Base-by-base conservation (phyloP, 371 early-diverging fungal species). In the Actinomortierella wolfii region DNA sequence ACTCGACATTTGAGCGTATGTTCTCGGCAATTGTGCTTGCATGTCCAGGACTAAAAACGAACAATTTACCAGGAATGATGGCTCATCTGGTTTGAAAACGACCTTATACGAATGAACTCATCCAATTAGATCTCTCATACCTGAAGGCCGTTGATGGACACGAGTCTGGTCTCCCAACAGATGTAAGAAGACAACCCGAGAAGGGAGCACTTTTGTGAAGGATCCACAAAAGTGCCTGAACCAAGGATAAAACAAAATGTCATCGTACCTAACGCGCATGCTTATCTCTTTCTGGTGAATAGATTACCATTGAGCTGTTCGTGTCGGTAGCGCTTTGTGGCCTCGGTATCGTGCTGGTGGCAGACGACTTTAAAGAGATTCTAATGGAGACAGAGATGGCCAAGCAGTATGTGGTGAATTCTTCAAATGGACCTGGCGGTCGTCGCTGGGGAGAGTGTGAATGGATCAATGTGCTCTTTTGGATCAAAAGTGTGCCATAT, bases 1-100 rank as follows among this genome's bases (percentile, higher is more conserved):
- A 83, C 63, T 89, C 89, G 21, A 86, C 87, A 23, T 89, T 87
- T 78, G 87, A 89, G 73, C 89, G 89, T 87, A 82, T 54, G 78
- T 59, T 13, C 40, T 34, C 34, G 4, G 4, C 34, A 34, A 6
- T 34, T 34, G 34, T 34, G n/a, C n/a, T n/a, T n/a, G n/a, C n/a
- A n/a, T n/a, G n/a, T n/a, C n/a, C n/a, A 34, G 34, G 34, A 34
- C 7, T 4, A 34, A 34, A 47, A 9, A 34, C 34, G 34, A 11
- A 34, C 34, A 34, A 11, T 6, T 6, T 34, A 6, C 34, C 7
- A 6, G 34, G 11, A 11, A 34, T 34, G 34, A 34, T 34, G 34
- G 11, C 34, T 34, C 34, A 34, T 6, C 34, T 34, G 7, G 34
- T 34, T 34, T 34, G 34, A 11, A 34, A 34, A 4, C 7, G 34